Evolutionary conservation across 441 rosid genomes (phyloP).

Genomic region (Euphorbia schlechtendalii): DNA sequence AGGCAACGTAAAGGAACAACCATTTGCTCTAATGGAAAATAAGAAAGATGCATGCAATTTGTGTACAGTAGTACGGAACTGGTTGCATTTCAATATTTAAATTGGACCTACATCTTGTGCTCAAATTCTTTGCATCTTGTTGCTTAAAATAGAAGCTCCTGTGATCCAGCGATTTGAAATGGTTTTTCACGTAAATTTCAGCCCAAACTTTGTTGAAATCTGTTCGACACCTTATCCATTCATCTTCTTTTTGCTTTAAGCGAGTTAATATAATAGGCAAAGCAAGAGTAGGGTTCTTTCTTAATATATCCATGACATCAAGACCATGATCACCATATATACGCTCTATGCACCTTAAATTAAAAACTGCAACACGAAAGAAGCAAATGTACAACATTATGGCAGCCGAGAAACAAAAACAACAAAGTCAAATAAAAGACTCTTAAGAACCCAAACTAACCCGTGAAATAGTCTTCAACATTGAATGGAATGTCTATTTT

Average conservation of each 20-base stretch:
- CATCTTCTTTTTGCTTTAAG: conserved; percentile 99
- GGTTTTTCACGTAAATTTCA: conserved; percentile 90
- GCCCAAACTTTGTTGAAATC: conserved; percentile 99
- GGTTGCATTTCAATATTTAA: conserved; percentile 6
- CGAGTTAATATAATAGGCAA: conserved; percentile 86
- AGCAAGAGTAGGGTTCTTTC: conserved; percentile 77
- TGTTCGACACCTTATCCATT: conserved; percentile 90
- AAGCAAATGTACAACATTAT: conserved; percentile 6
- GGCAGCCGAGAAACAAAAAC: conserved; percentile 13
- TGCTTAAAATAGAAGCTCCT: conserved; percentile 99
- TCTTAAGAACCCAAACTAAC: conserved; percentile 33
- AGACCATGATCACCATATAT: conserved; percentile 99
- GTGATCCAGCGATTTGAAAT: conserved; percentile 97
- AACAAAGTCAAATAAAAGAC: not conserved
- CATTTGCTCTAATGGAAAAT: not conserved
- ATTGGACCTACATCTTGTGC: conserved; percentile 68
- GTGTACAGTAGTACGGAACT: not conserved
- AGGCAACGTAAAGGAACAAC: not conserved
- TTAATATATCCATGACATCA: conserved; percentile 86
- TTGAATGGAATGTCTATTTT: conserved; percentile 49
- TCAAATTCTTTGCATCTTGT: conserved; percentile 96
- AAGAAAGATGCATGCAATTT: not conserved
- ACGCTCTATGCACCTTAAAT: conserved; percentile 94
- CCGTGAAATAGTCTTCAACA: conserved; percentile 79
- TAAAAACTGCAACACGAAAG: conserved; percentile 50